Evolutionary conservation across 2,329 filamentous ascomycete species (phyloP), one percentile per base, ranked within the genome.

Genomic region (Ophiocordyceps sinensis): DNA sequence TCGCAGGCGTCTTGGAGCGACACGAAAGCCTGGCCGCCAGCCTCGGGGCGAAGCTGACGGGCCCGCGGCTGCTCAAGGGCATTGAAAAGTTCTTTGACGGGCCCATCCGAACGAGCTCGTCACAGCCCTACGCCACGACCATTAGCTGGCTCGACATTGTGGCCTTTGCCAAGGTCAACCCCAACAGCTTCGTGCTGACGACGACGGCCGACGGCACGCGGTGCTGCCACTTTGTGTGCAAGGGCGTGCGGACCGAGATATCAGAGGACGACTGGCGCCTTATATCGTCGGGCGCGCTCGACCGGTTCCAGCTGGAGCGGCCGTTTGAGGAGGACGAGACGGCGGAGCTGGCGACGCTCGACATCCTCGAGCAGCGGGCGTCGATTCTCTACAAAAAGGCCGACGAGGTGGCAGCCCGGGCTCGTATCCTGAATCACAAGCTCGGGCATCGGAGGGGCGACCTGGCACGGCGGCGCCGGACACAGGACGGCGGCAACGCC

Each of bases 21-120:
- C 84, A 89, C 58, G 86, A 94, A 63, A 89, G 83, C 58, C 76
- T 94, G 51, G 87, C 86, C 37, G 81, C 82, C 43, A 89, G 86
- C 53, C 70, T 94, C 23, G 86, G 86, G 51, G 86, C 85, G 42
- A 83, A 85, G 49, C 79, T 88, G 15, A 75, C 87, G 1, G 85
- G 83, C 0, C 85, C 85, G 21, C 85, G 88, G 40, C 65, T 94
- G 46, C 76, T 94, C 52, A 87, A 87, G 61, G 81, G 85, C 35
- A 86, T 94, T 57, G 86, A 94, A 58, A 75, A 83, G 41, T 71
- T 89, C 42, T 94, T 94, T 53, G 85, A 93, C 48, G 83, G 82
- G 0, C 78, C 83, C 19, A 86, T 88, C 45, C 77, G 56, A 41
- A 67, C 61, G 10, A 64, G 50, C 41, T 63, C 56, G 39, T 43